Evolutionary conservation across 129 eudicot genomes (phyloP), one percentile per base, ranked within the genome.

Genomic region (Mikania micrantha): DNA sequence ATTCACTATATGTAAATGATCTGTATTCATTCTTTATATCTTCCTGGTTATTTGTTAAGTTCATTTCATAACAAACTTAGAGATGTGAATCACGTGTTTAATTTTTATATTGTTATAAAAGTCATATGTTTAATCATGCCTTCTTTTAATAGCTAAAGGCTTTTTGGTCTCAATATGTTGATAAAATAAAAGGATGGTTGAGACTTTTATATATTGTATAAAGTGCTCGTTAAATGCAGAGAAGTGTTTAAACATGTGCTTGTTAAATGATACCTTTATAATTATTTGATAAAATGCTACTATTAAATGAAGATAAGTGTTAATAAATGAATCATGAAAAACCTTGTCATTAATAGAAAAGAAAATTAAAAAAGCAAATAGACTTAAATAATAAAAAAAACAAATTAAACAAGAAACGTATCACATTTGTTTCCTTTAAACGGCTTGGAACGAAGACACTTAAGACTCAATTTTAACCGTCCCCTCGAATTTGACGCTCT

Each of bases 131-230:
- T 15, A n/a, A 44, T 44, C n/a, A 15, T 44, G 50, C 50, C 50
- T 15, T 20, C 21, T 44, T 20, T 13, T n/a, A 44, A 44, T 4
- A 44, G 5, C 50, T 4, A 44, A n/a, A 53, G 29, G 9, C 24
- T 10, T 22, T 21, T 52, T 53, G 24, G 59, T n/a, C 12, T n/a
- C n/a, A n/a, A 1, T 12, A 3, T 32, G 10, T 9, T 48, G 27
- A 17, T 0, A 38, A 17, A 48, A 17, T 12, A n/a, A n/a, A n/a
- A n/a, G n/a, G 56, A 13, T 53, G 3, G 34, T 53, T 53, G 60
- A 53, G 60, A 53, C n/a, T n/a, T 57, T 57, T 29, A 57, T 57
- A 57, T 57, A n/a, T n/a, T n/a, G n/a, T n/a, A n/a, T n/a, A n/a
- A 42, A 41, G 32, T 16, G n/a, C 10, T 65, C 25, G 39, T 15